Percentiles rank a stretch among this genome's conserved stretches.
Evolutionary conservation across 768 basidiomycete genomes (phyloP).

Genomic region (Trametes cinnabarina): DNA sequence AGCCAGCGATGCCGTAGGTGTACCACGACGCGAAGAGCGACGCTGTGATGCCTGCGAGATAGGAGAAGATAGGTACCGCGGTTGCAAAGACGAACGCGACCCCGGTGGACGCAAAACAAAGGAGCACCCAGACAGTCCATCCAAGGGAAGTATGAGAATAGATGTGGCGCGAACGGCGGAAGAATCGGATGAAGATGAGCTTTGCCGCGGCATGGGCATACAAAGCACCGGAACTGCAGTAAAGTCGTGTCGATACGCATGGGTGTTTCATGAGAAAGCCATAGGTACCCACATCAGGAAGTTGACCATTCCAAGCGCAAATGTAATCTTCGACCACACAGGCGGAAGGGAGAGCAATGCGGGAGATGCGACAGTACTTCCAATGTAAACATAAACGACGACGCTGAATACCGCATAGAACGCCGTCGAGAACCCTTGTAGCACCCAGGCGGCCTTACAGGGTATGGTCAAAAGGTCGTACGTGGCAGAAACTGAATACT

Average conservation of each 20-base stretch:
- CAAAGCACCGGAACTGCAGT: constrained; percentile 41
- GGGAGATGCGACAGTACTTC: constrained; percentile 46
- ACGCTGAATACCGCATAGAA: constrained; percentile 48
- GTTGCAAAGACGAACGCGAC: constrained; percentile 48
- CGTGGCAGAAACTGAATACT: neutral
- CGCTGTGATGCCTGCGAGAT: constrained; percentile 52
- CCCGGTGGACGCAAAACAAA: constrained; percentile 42
- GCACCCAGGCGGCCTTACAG: constrained; percentile 48
- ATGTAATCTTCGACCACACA: constrained; percentile 49
- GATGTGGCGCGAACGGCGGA: constrained; percentile 47
- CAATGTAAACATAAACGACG: constrained; percentile 45
- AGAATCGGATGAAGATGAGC: constrained; percentile 50
- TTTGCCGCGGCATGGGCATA: constrained; percentile 55
- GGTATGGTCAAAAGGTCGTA: neutral
- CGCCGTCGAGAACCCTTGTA: constrained; percentile 51
- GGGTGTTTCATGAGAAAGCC: neutral
- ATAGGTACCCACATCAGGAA: constrained; percentile 50
- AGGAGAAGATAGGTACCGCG: constrained; percentile 54
- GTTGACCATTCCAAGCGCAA: constrained; percentile 48
- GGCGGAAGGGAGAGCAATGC: constrained; percentile 47
- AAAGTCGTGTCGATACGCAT: neutral
- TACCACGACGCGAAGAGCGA: constrained; percentile 59
- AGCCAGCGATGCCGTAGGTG: constrained; percentile 52
- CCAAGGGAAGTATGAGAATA: constrained; percentile 50
- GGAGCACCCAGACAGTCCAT: constrained; percentile 45